Conservation (phyloP, 345 rosid species). For the Brassica incana region DNA sequence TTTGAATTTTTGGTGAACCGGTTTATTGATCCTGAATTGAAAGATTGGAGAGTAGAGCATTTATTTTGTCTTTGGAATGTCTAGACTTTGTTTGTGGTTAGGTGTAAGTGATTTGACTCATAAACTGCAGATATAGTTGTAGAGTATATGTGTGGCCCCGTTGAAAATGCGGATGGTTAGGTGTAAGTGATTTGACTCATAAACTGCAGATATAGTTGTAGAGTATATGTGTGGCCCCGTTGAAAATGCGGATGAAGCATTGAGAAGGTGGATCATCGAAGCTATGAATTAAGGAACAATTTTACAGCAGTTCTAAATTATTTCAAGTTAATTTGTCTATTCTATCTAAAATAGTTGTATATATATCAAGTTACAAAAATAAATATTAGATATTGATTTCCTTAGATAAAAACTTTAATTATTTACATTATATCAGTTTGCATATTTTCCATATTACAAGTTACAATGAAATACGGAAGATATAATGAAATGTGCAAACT, state of each 20-base stretch:
- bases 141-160: constrained; percentile 87
- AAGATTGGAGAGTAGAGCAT: constrained; percentile 46
- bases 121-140: constrained; percentile 88
- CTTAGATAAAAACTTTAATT: too few relatives aligned
- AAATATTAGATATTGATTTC: too few relatives aligned
- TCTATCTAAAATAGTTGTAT: background rate
- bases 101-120: constrained; percentile 59
- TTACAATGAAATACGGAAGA: too few relatives aligned
- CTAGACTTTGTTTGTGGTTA: constrained; percentile 45
- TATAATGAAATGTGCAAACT: too few relatives aligned
- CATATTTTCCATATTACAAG: too few relatives aligned
- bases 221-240: constrained; percentile 91
- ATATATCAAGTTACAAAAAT: background rate
- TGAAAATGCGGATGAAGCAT: constrained; percentile 7
- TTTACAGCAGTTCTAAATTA: background rate
- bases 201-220: constrained; percentile 85
- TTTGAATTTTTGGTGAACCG: constrained; percentile 57
- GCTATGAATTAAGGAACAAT: background rate
- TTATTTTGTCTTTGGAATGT: constrained; percentile 42
- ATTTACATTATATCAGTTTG: too few relatives aligned
- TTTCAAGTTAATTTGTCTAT: background rate
- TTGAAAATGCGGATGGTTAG: constrained; percentile 49
- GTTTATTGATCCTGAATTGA: constrained; percentile 60
- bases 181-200: constrained; percentile 61
- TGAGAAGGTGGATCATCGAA: too few relatives aligned